Evolutionary conservation across 1,139 yeast genomes (phyloP).

Genomic region (Geotrichum reessii): DNA sequence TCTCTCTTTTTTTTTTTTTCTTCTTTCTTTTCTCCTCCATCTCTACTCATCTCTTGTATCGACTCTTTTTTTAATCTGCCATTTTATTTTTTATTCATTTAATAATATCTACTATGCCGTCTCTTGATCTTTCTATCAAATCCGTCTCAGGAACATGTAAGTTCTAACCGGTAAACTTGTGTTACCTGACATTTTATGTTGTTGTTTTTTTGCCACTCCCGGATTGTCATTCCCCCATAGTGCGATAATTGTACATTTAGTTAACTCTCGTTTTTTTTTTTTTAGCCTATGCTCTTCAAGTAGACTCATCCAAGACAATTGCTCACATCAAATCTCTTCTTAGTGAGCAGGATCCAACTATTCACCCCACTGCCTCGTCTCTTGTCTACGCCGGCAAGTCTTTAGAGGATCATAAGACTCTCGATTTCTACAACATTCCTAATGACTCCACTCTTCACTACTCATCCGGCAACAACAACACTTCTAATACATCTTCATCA

Average conservation of each 20-base stretch:
- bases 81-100: no score
- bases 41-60: background rate
- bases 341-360: conserved; percentile 14
- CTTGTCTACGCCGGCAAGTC: conserved; percentile 51
- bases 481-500: conserved; percentile 62
- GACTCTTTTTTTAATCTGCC: no score
- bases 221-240: background rate
- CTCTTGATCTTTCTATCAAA: conserved; percentile 15
- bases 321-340: conserved; percentile 16
- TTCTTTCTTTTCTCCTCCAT: background rate
- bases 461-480: conserved; percentile 45
- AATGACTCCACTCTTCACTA: conserved; percentile 71
- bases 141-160: conserved; percentile 15
- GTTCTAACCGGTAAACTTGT: background rate
- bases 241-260: background rate
- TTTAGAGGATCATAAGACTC: conserved; percentile 72
- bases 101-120: conserved; percentile 10
- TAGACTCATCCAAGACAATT: conserved; percentile 16
- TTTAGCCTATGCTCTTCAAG: conserved; percentile 12
- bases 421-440: conserved; percentile 74
- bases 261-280: no score
- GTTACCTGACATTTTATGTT: no score
- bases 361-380: conserved; percentile 12
- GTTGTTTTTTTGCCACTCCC: conserved; percentile 8
- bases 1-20: background rate